These are phyloP conservation scores for Aristolochia californica DNA, from an alignment of 164 flowering plant species.

Conservation along the genomic window DNA sequence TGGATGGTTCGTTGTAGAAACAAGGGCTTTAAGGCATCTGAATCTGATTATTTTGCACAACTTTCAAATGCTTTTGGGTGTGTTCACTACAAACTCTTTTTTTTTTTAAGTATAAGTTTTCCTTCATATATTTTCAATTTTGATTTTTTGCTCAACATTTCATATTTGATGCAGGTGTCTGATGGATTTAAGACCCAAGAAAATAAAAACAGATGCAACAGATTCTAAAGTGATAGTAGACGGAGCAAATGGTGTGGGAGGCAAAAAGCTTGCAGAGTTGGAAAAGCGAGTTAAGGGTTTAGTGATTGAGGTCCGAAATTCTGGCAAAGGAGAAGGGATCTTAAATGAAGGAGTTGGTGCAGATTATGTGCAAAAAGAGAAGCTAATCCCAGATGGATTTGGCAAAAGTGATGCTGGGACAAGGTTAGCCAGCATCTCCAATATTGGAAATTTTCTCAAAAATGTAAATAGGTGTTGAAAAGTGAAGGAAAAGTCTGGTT, in stretches of 20 bases:
- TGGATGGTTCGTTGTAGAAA: conserved; percentile 91
- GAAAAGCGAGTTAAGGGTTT: conserved; percentile 32
- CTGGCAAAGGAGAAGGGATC: conserved; percentile 60
- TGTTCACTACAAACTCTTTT: conserved; percentile 3
- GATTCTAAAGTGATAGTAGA: conserved; percentile 55
- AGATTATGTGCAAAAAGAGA: conserved; percentile 96
- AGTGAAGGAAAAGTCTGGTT: too few species aligned
- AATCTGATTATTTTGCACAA: conserved; percentile 57
- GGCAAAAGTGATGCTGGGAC: conserved; percentile 51
- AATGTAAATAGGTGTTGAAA: too few species aligned
- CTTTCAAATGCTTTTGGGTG: conserved; percentile 69
- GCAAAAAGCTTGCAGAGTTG: conserved; percentile 51
- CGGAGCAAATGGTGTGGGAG: conserved; percentile 97
- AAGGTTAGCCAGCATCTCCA: conserved; percentile 36
- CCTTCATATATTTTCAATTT: neutral
- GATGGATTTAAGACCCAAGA: conserved; percentile 54
- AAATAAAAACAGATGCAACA: conserved; percentile 3
- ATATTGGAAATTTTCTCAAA: too few species aligned
- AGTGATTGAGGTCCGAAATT: conserved; percentile 58
- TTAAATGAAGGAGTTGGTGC: conserved; percentile 96
- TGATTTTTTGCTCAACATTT: neutral
- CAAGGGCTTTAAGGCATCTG: conserved; percentile 49
- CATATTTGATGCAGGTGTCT: conserved; percentile 37
- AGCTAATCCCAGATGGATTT: conserved; percentile 59
- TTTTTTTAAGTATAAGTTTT: neutral